Percentiles rank a stretch among this genome's conserved stretches.
phyloP scores from a whole-genome alignment of 148 eudicot species.

The Nepenthes gracilis region DNA sequence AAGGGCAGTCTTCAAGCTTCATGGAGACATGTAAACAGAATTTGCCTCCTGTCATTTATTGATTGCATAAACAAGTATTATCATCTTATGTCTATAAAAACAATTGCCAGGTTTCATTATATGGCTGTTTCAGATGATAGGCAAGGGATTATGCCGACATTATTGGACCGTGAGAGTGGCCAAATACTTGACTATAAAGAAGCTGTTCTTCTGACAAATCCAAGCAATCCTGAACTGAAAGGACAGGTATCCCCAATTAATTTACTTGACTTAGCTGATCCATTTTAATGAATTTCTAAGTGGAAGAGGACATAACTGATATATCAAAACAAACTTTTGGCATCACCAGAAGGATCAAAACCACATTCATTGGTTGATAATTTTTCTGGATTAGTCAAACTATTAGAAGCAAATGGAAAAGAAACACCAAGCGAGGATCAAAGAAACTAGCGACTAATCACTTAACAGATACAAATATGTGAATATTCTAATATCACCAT shows the following conservation, averaged over 20 bases:
- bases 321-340: too few species aligned
- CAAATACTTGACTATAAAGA: constrained; percentile 41
- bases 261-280: background rate
- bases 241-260: constrained; percentile 36
- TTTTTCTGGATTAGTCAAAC: too few species aligned
- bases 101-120: constrained; percentile 44
- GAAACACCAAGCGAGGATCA: too few species aligned
- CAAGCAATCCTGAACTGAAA: constrained; percentile 23
- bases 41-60: background rate
- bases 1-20: constrained; percentile 58
- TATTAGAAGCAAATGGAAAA: too few species aligned
- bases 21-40: constrained; percentile 19
- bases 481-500: too few species aligned
- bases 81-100: background rate
- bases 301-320: too few species aligned
- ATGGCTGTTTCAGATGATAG: constrained; percentile 67
- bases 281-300: background rate
- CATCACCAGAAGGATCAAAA: too few species aligned
- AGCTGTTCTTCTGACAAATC: constrained; percentile 52
- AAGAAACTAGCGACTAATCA: too few species aligned
- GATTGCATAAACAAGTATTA: background rate
- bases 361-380: too few species aligned
- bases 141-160: constrained; percentile 60
- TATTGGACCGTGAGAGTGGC: constrained; percentile 37
- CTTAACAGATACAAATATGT: too few species aligned